Evolutionary conservation across 202 grass and related monocot species (phyloP).

Genomic region (Saccharum hybrid): DNA sequence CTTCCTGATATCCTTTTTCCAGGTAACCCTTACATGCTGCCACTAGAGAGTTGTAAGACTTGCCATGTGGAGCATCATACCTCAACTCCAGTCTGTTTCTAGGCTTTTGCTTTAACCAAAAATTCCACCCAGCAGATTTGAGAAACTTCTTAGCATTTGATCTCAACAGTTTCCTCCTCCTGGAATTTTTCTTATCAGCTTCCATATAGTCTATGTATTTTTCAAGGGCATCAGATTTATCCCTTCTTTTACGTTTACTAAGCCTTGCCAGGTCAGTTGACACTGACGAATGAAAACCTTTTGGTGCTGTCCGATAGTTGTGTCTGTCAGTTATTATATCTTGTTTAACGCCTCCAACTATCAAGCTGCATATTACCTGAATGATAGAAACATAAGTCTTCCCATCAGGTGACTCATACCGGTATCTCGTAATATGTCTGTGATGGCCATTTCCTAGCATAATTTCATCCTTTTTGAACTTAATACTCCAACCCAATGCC

Average conservation of each 20-base stretch:
- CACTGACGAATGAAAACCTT: slow-evolving; percentile 18
- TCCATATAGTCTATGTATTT: slow-evolving; percentile 57
- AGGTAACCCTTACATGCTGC: slow-evolving; percentile 63
- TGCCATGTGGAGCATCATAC: slow-evolving; percentile 59
- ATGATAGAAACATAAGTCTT: slow-evolving; percentile 54
- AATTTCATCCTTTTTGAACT: slow-evolving; percentile 38
- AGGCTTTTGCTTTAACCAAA: slow-evolving; percentile 37
- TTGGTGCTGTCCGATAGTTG: slow-evolving; percentile 5
- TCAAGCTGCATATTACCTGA: slow-evolving; percentile 46
- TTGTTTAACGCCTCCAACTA: slow-evolving; percentile 34
- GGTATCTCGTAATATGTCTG: slow-evolving; percentile 34
- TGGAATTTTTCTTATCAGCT: slow-evolving; percentile 38
- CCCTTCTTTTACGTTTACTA: slow-evolving; percentile 39
- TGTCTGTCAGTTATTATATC: slow-evolving; percentile 3
- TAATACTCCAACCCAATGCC: slow-evolving; percentile 72
- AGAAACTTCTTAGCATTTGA: slow-evolving; percentile 67
- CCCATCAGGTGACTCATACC: slow-evolving; percentile 54
- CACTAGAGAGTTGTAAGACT: slow-evolving; percentile 60
- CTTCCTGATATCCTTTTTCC: slow-evolving; percentile 28
- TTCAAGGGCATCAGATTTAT: slow-evolving; percentile 43
- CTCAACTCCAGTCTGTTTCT: slow-evolving; percentile 34
- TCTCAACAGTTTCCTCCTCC: slow-evolving; percentile 45
- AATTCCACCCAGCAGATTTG: slow-evolving; percentile 60
- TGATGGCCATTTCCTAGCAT: slow-evolving; percentile 23
- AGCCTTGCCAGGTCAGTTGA: slow-evolving; percentile 16